Percentiles rank a stretch among this genome's conserved stretches.
These are phyloP conservation scores for Exophiala alcalophila DNA, from an alignment of 2,329 filamentous ascomycete genomes.

Conservation along the genomic window DNA sequence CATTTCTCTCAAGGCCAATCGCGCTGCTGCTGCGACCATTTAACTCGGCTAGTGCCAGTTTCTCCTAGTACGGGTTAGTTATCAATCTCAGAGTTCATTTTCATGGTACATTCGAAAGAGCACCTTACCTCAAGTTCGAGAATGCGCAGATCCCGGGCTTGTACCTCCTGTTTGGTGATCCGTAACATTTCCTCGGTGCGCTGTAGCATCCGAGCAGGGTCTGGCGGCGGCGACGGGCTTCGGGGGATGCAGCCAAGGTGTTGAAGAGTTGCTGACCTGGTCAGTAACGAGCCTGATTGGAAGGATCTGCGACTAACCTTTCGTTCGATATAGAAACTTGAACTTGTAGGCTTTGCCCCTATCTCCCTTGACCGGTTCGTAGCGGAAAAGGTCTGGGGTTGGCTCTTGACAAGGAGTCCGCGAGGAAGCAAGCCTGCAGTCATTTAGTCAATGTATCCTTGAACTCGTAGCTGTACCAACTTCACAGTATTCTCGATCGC, in stretches of 20 bases:
- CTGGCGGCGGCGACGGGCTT: conserved; percentile 12
- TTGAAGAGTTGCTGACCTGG: conserved; percentile 12
- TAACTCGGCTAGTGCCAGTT: not conserved
- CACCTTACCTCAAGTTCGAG: conserved; percentile 1
- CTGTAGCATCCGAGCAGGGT: conserved; percentile 2
- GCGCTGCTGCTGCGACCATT: not conserved
- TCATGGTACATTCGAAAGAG: no score
- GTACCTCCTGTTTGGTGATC: not conserved
- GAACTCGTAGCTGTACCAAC: no score
- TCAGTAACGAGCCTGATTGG: conserved; percentile 1
- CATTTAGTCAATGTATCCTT: no score
- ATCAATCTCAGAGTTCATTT: no score
- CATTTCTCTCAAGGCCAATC: not conserved
- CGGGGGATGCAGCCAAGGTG: conserved; percentile 18
- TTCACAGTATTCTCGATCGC: conserved; percentile 2
- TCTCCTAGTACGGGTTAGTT: not conserved
- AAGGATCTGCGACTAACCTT: conserved; percentile 1
- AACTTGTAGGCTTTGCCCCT: conserved; percentile 4
- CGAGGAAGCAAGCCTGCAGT: no score
- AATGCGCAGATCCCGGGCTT: not conserved
- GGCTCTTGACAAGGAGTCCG: no score
- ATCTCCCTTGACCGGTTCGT: not conserved
- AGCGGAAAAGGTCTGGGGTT: not conserved
- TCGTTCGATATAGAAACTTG: conserved; percentile 14
- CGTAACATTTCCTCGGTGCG: not conserved